A percentile compares a stretch with the other conserved stretches of the same genome.
phyloP scores from a whole-genome alignment of 2,329 filamentous ascomycete genomes.

The Penicillium vulpinum region DNA sequence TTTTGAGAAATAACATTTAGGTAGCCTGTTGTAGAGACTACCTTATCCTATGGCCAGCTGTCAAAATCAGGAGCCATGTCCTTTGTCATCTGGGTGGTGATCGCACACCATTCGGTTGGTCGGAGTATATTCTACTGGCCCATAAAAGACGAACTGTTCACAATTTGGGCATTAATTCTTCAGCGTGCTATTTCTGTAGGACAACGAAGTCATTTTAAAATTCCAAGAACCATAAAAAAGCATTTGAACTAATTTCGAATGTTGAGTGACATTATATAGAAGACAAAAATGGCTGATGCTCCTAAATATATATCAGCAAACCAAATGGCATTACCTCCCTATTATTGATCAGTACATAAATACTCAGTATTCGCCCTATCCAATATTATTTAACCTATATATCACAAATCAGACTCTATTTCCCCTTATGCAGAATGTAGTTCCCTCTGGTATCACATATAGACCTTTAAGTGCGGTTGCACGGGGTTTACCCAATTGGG shows the following conservation, averaged over 20 bases:
- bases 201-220: not conserved
- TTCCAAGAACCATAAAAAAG: no score
- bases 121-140: not conserved
- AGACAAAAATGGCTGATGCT: fast-evolving
- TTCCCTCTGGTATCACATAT: not conserved
- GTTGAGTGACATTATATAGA: not conserved
- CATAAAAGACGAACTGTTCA: not conserved
- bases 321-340: fast-evolving
- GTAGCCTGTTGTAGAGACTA: not conserved
- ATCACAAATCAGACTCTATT: not conserved
- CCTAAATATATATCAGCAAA: not conserved
- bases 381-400: not conserved
- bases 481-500: not conserved
- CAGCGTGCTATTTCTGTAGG: not conserved
- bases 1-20: slow-evolving; percentile 5
- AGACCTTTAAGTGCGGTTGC: not conserved
- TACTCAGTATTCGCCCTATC: fast-evolving
- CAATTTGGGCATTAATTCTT: not conserved
- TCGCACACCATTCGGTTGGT: not conserved
- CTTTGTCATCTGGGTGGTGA: not conserved
- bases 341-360: not conserved
- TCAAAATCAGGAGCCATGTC: not conserved
- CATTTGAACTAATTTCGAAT: not conserved
- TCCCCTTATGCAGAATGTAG: not conserved
- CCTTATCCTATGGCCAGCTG: not conserved